Evolutionary conservation across 2,329 filamentous ascomycete genomes (phyloP), one percentile per base, ranked within the genome.

Genomic region (Ceratocystis colombiana): DNA sequence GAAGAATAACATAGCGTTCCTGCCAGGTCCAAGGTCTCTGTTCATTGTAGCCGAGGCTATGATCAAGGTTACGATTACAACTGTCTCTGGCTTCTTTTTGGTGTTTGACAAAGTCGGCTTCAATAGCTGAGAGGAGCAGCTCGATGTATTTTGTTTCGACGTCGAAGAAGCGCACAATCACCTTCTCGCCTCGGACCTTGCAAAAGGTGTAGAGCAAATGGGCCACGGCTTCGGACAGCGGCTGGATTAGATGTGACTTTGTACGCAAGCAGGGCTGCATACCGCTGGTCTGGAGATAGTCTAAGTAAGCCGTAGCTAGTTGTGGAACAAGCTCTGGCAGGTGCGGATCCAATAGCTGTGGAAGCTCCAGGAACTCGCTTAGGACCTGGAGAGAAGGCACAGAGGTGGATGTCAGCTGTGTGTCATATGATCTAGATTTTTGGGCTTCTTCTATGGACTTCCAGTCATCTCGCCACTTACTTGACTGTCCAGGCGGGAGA

Each of bases 331-430:
- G 85, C 69, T 77, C 81, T 63, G 88, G 85, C 53, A 99, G 80
- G 74, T 93, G 84, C 8, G 90, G 84, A 76, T 99, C 94, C 30
- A 99, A 82, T 48, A 97, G 82, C 74, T 99, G 94, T 20, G 94
- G 94, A 70, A 95, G 87, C 78, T 96, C 92, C 79, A 97, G 93
- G 71, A 97, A 99, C 1, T 88, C 86, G 71, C 96, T 91, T 62
- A 99, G 84, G 3, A 82, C 74, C 79, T 81, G 44, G 17, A 7
- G n/a, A 44, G n/a, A 7, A 46, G 12, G 61, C 10, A 41, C 10
- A 0, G 37, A 15, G 68, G 20, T 61, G 33, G 33, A 41, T 5
- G 22, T 57, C 37, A 33, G 50, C 20, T 41, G 57, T 17, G 22
- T 45, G 41, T 28, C 30, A 63, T 17, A 75, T 78, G 57, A 66